Evolutionary conservation across 1,284 basidiomycete species (phyloP).

Genomic region (Ustilago loliicola): DNA sequence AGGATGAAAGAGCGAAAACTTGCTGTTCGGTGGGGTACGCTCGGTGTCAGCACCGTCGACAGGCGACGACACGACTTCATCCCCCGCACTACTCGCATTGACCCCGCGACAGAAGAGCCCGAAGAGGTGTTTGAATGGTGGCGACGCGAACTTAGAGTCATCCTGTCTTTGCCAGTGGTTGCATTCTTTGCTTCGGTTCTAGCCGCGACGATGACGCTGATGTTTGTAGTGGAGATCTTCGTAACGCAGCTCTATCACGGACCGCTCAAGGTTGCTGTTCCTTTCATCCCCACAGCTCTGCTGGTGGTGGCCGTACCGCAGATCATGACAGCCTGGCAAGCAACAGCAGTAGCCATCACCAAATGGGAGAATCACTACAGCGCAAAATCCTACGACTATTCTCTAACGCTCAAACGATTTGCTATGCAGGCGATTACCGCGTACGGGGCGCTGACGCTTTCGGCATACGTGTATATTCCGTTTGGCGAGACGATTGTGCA

Average conservation of each 20-base stretch:
- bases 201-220: constrained; percentile 72
- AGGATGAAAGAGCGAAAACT: constrained; percentile 65
- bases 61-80: constrained; percentile 57
- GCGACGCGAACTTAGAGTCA: constrained; percentile 76
- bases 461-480: constrained; percentile 69
- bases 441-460: constrained; percentile 74
- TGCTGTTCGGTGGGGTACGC: constrained; percentile 67
- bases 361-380: constrained; percentile 82
- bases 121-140: constrained; percentile 70
- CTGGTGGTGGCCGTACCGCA: constrained; percentile 87
- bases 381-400: constrained; percentile 80
- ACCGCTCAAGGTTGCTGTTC: constrained; percentile 80
- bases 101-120: constrained; percentile 63
- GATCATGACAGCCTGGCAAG: constrained; percentile 83
- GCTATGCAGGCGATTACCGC: constrained; percentile 88
- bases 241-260: constrained; percentile 77
- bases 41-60: constrained; percentile 56
- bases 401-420: constrained; percentile 92
- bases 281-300: constrained; percentile 85
- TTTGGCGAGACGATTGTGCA: constrained; percentile 68
- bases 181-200: constrained; percentile 81
- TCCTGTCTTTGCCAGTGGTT: constrained; percentile 84
- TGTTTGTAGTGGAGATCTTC: constrained; percentile 71
- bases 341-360: constrained; percentile 80
- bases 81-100: constrained; percentile 46